Evolutionary conservation across 2,329 filamentous ascomycete genomes (phyloP).

Genomic region (Teratosphaeria zuluensis): DNA sequence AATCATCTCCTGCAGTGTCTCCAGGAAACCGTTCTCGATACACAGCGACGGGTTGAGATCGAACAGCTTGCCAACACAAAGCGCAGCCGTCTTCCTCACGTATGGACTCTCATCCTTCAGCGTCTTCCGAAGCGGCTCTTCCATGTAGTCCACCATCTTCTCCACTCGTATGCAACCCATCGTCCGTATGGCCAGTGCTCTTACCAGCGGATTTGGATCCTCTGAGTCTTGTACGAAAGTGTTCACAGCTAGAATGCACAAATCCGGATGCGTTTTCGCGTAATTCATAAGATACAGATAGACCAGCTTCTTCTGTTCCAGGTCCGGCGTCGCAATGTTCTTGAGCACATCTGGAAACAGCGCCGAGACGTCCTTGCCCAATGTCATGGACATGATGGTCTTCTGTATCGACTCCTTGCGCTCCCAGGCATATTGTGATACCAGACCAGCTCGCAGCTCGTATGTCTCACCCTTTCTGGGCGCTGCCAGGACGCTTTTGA

Average conservation of each 20-base stretch:
- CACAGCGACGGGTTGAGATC: constrained; percentile 88
- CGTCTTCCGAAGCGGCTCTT: constrained; percentile 92
- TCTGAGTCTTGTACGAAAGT: constrained; percentile 99
- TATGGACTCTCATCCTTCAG: constrained; percentile 95
- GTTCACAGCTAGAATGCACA: constrained; percentile 97
- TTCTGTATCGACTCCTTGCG: constrained; percentile 98
- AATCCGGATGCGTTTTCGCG: constrained; percentile 94
- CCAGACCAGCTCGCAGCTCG: constrained; percentile 87
- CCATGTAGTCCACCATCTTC: constrained; percentile 99
- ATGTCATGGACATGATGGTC: constrained; percentile 99
- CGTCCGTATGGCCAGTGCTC: constrained; percentile 89
- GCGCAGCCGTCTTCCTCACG: constrained; percentile 93
- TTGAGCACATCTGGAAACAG: constrained; percentile 96
- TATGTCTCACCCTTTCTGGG: constrained; percentile 97
- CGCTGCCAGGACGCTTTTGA: constrained; percentile 83
- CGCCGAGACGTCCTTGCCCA: constrained; percentile 96
- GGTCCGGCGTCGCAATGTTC: constrained; percentile 89
- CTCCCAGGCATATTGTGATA: constrained; percentile 98
- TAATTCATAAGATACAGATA: constrained; percentile 99
- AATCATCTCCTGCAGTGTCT: constrained; percentile 88
- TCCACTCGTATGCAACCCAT: constrained; percentile 98
- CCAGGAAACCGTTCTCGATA: constrained; percentile 91
- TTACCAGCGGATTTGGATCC: constrained; percentile 91
- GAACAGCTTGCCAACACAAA: constrained; percentile 96
- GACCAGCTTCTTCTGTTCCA: constrained; percentile 99